Evolutionary conservation across 2,329 filamentous ascomycete species (phyloP), one percentile per base, ranked within the genome.

Genomic region (Cladorrhinum sp.): DNA sequence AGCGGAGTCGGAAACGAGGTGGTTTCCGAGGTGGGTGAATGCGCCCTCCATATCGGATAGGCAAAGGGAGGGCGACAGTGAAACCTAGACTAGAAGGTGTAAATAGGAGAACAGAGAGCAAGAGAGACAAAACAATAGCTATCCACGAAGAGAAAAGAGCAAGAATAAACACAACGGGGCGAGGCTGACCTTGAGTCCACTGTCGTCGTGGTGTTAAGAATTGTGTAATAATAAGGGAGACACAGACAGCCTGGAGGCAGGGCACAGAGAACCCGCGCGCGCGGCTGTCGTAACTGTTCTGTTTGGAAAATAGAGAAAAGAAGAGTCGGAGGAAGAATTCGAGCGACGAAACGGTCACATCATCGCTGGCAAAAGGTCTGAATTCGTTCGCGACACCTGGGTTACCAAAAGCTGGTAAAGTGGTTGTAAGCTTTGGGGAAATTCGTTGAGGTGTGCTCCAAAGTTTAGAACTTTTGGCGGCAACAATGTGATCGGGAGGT

Each of bases 1-100:
- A 58, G 88, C 90, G 57, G 89, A 92, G 77, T 93, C 90, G 71
- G 90, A 92, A 72, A 95, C 87, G 68, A 93, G 80, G 77, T 93
- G 89, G 78, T 95, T 96, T 71, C 89, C 90, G 71, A 94, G 86
- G 77, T 95, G 89, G 65, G 89, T 94, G 74, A 96, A 96, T 68
- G 91, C 90, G 74, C 89, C 90, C 80, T 95, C 91, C 91, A 95
- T 94, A 20, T 59, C 33, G 54, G 68, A 68, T 79, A 62, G 67
- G 66, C 68, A 66, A 63, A 3, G n/a, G 59, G 62, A 59, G 58
- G 60, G 61, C 62, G 64, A 64, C 66, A 65, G 54, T 66, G 63
- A 66, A 64, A 55, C 58, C 62, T 59, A 49, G 57, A 55, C 46
- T 23, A 10, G 4, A 53, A 33, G 42, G 39, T 46, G 54, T 23